Conservation (phyloP, 2,329 filamentous ascomycete genomes). For the Diaporthe helianthi region DNA sequence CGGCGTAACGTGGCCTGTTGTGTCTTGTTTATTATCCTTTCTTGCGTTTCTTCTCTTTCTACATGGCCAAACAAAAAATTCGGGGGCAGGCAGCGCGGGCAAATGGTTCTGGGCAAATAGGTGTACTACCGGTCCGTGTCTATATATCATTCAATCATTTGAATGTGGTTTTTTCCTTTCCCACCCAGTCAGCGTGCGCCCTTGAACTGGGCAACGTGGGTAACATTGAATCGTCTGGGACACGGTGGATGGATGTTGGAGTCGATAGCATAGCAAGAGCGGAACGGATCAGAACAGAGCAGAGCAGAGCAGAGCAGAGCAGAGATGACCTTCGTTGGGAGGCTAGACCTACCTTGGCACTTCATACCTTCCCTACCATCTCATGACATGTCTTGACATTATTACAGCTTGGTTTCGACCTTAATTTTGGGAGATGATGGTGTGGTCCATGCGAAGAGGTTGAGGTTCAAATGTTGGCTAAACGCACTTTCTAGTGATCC, state of each 20-base stretch:
- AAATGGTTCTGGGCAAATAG: slow-evolving; percentile 5
- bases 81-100: background rate
- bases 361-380: background rate
- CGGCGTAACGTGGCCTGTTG: slow-evolving; percentile 23
- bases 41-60: background rate
- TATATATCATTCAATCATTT: slow-evolving; percentile 32
- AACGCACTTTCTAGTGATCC: too few species aligned
- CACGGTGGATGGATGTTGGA: slow-evolving; percentile 1
- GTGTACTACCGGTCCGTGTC: slow-evolving; percentile 23
- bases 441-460: too few species aligned
- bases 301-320: slow-evolving; percentile 7
- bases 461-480: too few species aligned
- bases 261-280: slow-evolving; percentile 21
- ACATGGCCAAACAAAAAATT: slow-evolving; percentile 12
- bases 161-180: background rate
- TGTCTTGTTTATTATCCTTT: background rate
- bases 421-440: background rate
- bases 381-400: background rate
- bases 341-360: background rate
- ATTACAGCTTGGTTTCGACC: background rate
- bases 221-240: slow-evolving; percentile 8
- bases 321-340: background rate
- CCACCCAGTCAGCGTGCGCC: background rate
- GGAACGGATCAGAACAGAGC: slow-evolving; percentile 6
- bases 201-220: background rate